Base-by-base conservation (phyloP, 1,284 basidiomycete species). In the Rhizoctonia solani region DNA sequence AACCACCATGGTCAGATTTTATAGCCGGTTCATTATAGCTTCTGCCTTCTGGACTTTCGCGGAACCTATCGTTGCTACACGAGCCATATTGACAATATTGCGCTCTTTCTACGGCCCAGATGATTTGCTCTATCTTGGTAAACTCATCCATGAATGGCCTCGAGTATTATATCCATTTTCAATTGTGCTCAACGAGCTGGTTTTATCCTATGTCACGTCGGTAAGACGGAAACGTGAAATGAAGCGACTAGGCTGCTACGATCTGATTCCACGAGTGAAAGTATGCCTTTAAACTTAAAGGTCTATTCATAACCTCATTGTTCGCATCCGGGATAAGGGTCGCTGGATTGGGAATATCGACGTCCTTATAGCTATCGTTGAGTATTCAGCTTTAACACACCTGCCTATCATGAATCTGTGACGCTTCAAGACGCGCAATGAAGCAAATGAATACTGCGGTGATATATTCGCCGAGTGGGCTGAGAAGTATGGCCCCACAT, bases 261-360 rank as follows among this genome's bases (percentile, higher is more conserved):
- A 23, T 16, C 21, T 61, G 11, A 37, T 61, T 16, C 56, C 56
- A 32, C 47, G 42, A 37, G 29, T 61, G 14, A 61, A 61, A 50
- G 56, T 61, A 37, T 25, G 56, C 30, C 37, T 8, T 16, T 29
- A 30, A 30, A 29, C 2, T 46, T 46, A 19, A 6, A 19, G 21
- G 9, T 46, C 13, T 37, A 16, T 37, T 9, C 50, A 2, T 37
- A 5, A 34, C 16, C 16, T 39, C 9, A 49, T 13, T 30, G 21
- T 19, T 67, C 70, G 13, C 63, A 59, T 23, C 41, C 72, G 27
- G n/a, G n/a, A n/a, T n/a, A 68, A 66, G 34, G 72, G 72, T 14
- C 59, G 56, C 53, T 68, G 71, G 30, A 66, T 70, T 34, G 72
- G 72, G 46, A 73, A 73, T 63, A 14, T 73, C 13, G 72, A 73